A percentile compares a stretch with the other conserved stretches of the same genome.
These are phyloP conservation scores for Purpureocillium takamizusanense DNA, from an alignment of 2,329 filamentous ascomycete genomes.

Conservation along the genomic window DNA sequence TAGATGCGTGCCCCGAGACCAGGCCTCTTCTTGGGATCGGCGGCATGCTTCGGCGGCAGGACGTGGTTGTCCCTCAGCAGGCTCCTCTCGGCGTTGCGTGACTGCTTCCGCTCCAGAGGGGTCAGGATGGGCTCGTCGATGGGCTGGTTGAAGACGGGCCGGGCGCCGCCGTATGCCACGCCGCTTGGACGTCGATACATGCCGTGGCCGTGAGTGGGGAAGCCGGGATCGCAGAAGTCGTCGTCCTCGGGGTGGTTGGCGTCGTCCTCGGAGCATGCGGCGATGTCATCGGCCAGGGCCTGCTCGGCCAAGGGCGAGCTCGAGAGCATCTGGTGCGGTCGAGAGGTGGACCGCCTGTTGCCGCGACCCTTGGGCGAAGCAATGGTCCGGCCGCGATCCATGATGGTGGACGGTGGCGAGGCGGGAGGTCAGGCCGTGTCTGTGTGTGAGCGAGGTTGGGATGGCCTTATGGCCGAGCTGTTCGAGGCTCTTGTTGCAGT, in stretches of 20 bases:
- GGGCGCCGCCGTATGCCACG: conserved; percentile 62
- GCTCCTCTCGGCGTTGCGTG: conserved; percentile 48
- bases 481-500: too few species aligned
- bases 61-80: conserved; percentile 58
- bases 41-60: conserved; percentile 48
- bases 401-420: not conserved
- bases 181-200: conserved; percentile 70
- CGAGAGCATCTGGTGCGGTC: conserved; percentile 33
- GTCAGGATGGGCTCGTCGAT: conserved; percentile 40
- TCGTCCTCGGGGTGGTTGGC: conserved; percentile 18
- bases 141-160: conserved; percentile 57
- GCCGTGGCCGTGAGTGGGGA: conserved; percentile 30
- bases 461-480: too few species aligned
- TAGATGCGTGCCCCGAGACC: conserved; percentile 33
- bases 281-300: conserved; percentile 57
- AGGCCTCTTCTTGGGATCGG: conserved; percentile 18
- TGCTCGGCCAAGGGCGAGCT: conserved; percentile 59
- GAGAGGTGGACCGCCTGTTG: conserved; percentile 1
- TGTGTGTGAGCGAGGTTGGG: too few species aligned
- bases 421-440: too few species aligned
- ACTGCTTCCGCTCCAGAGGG: conserved; percentile 45
- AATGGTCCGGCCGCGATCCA: conserved; percentile 4
- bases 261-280: conserved; percentile 52
- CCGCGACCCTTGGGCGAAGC: not conserved
- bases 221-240: conserved; percentile 22